phyloP scores from a whole-genome alignment of 2,329 filamentous ascomycete genomes.

The Clonostachys chloroleuca region DNA sequence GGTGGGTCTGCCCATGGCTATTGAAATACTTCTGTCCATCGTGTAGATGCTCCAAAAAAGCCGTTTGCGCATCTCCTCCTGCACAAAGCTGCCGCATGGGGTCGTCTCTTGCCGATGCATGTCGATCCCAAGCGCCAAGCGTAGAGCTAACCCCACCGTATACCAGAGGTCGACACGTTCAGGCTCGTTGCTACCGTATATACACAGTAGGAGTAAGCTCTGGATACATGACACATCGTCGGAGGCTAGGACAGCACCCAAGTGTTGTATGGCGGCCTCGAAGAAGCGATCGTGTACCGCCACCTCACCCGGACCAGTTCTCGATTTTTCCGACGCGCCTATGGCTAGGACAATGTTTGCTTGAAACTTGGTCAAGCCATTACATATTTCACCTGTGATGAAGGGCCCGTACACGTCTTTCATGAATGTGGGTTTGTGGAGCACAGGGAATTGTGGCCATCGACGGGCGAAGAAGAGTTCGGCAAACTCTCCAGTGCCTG shows the following conservation, averaged over 20 bases:
- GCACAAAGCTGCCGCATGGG: not conserved
- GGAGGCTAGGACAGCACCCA: slow-evolving; percentile 4
- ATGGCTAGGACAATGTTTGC: slow-evolving; percentile 15
- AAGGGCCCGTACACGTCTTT: slow-evolving; percentile 54
- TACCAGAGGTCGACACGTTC: slow-evolving; percentile 16
- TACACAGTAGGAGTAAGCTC: slow-evolving; percentile 13
- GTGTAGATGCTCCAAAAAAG: slow-evolving; percentile 20
- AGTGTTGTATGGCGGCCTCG: not conserved
- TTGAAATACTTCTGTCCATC: slow-evolving; percentile 15
- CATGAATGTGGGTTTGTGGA: slow-evolving; percentile 88
- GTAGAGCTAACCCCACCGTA: slow-evolving; percentile 11
- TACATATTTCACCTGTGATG: not conserved
- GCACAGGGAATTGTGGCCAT: slow-evolving; percentile 53
- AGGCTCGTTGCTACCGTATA: slow-evolving; percentile 16
- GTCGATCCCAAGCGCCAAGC: slow-evolving; percentile 12
- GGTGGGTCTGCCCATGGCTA: slow-evolving; percentile 14
- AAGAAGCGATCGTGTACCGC: not conserved
- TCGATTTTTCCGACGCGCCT: slow-evolving; percentile 1
- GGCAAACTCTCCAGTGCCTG: too few species aligned
- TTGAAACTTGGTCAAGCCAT: slow-evolving; percentile 7
- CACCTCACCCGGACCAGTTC: slow-evolving; percentile 6
- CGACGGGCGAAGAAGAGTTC: slow-evolving; percentile 12
- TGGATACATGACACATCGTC: slow-evolving; percentile 15
- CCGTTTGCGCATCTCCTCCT: slow-evolving; percentile 15
- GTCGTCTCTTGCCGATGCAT: slow-evolving; percentile 6